Evolutionary conservation across 305 asterid genomes (phyloP).

Genomic region (Solanum hybrid): DNA sequence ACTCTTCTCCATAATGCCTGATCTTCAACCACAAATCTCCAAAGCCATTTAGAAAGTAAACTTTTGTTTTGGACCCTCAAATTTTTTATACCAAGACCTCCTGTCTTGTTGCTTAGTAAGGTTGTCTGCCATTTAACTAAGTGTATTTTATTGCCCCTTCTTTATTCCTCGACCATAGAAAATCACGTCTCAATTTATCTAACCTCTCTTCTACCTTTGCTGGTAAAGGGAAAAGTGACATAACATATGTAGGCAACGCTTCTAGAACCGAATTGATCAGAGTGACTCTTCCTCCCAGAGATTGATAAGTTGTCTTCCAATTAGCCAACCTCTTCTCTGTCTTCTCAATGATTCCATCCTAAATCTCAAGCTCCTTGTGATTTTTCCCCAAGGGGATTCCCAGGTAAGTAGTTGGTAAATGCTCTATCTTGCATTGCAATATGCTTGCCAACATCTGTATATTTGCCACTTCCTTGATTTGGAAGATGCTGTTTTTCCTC

Average conservation of each 20-base stretch:
- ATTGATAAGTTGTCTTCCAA: neutral
- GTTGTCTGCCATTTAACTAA: neutral
- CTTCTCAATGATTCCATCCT: neutral
- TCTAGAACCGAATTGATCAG: neutral
- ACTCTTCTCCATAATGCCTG: neutral
- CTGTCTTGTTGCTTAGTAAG: neutral
- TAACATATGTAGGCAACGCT: neutral
- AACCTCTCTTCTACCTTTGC: neutral
- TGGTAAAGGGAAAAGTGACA: neutral
- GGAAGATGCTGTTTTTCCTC: neutral
- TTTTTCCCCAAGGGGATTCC: neutral
- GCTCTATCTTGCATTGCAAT: neutral
- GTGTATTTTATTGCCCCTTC: neutral
- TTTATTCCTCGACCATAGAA: neutral
- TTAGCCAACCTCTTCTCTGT: neutral
- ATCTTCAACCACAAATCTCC: neutral
- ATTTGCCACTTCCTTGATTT: neutral
- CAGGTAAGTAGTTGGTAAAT: neutral
- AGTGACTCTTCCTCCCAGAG: neutral
- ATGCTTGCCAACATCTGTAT: neutral
- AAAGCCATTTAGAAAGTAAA: neutral
- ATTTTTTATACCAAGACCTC: neutral
- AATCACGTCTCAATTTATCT: neutral
- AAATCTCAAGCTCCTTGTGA: neutral
- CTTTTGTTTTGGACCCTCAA: neutral